A percentile compares a stretch with the other conserved stretches of the same genome.
Conservation (phyloP, 345 rosid genomes). For the Lepidium africanum region DNA sequence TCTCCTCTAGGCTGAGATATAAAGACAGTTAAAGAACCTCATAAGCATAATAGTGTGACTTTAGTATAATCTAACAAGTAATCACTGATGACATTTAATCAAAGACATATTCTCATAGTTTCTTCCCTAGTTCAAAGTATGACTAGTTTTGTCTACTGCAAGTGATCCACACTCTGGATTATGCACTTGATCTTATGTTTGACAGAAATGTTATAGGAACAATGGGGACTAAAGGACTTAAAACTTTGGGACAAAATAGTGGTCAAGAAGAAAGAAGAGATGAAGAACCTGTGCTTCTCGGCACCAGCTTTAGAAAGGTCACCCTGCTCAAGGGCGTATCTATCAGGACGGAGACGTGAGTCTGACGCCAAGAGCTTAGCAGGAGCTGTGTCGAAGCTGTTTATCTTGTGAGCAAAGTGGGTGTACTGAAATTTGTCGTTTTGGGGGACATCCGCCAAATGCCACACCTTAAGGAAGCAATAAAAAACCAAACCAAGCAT, state of each 20-base stretch:
- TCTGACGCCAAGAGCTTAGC: constrained; percentile 69
- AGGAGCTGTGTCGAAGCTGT: constrained; percentile 78
- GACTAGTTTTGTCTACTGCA: background rate
- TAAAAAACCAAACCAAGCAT: background rate
- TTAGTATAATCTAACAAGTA: background rate
- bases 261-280: constrained; percentile 4
- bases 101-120: background rate
- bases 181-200: background rate
- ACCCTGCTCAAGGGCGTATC: constrained; percentile 71
- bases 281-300: constrained; percentile 59
- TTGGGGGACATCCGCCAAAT: constrained; percentile 61
- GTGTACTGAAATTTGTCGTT: constrained; percentile 71
- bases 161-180: background rate
- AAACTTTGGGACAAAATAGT: background rate
- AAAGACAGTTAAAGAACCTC: background rate
- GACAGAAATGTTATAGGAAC: background rate
- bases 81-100: background rate
- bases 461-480: constrained; percentile 56
- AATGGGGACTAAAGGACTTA: background rate
- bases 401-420: constrained; percentile 69
- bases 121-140: background rate
- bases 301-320: constrained; percentile 62
- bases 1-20: constrained; percentile 59
- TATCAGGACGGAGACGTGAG: constrained; percentile 76
- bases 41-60: constrained; percentile 1